phyloP scores from a whole-genome alignment of 2,329 filamentous ascomycete species.

The Microcyclospora pomicola region DNA sequence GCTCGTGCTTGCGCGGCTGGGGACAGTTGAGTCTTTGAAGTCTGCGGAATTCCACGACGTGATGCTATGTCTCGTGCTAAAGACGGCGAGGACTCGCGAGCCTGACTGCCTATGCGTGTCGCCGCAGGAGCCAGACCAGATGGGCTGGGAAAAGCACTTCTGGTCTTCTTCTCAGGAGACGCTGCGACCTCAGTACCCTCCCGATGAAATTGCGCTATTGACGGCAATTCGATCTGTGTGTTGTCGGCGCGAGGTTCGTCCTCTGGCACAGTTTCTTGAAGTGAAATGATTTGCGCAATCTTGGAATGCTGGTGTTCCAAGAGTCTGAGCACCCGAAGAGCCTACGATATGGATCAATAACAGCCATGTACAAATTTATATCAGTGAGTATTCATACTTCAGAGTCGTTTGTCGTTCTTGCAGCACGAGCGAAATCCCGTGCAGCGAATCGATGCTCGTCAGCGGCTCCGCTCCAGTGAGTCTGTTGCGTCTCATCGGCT shows the following conservation, averaged over 20 bases:
- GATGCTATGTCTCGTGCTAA: conserved; percentile 26
- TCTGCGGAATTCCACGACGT: conserved; percentile 22
- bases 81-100: conserved; percentile 22
- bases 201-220: no score
- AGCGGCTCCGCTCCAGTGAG: conserved; percentile 66
- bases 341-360: conserved; percentile 35
- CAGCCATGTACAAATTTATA: no score
- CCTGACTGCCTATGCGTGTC: conserved; percentile 12
- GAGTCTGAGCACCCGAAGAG: conserved; percentile 67
- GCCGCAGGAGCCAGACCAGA: conserved; percentile 8
- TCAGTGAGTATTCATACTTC: conserved; percentile 30
- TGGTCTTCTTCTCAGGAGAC: no score
- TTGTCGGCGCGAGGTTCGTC: conserved; percentile 1
- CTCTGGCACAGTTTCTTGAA: conserved; percentile 31
- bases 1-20: conserved; percentile 17
- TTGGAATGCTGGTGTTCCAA: conserved; percentile 79
- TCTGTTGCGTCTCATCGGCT: conserved; percentile 52
- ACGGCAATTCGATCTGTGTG: no score
- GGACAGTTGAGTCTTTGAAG: conserved; percentile 11
- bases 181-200: no score
- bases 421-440: conserved; percentile 72
- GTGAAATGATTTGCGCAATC: conserved; percentile 67
- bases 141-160: no score
- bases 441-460: conserved; percentile 81
- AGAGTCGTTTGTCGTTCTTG: conserved; percentile 51